Evolutionary conservation across 352 stramenopile genomes (phyloP), one percentile per base, ranked within the genome.

Genomic region (Phytophthora foliorum): DNA sequence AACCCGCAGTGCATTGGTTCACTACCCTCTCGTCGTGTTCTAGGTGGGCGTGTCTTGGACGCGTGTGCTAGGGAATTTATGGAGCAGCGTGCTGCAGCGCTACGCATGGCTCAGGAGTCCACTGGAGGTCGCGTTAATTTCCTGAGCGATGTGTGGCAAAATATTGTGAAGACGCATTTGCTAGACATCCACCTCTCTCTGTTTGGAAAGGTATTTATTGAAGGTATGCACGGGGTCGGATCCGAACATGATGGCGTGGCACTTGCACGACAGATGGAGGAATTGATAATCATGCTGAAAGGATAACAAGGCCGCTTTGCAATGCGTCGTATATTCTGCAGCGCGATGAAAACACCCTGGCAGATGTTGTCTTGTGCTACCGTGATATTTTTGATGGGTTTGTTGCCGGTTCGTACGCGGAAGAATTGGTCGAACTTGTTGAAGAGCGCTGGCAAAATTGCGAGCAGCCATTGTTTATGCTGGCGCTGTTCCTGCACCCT

Each of bases 111-210:
- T 13, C 36, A 42, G 16, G 34, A 5, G 3, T 4, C 3, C 4
- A 41, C 34, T 11, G 25, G 54, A 6, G 46, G 57, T 2, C 17
- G 34, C 1, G 36, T 65, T 0, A 58, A 65, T 57, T 46, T 57
- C 0, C 25, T 65, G 22, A 51, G 32, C 29, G 57, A 45, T 19
- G 21, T 58, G 0, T 58, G 36, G 49, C 48, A 59, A 53, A 68
- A 62, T 34, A 61, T 68, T 11, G 9, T 39, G 1, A 67, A 45
- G 49, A 56, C 34, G 16, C 59, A 67, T 22, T 49, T 67, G 22
- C 29, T 67, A 17, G 52, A 44, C 2, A 27, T 32, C 38, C 27
- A 56, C 4, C 29, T 67, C 16, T 50, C 17, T 31, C 31, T 50
- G 4, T 67, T 67, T 32, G 59, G 59, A 6, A 24, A 10, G 25